Evolutionary conservation across 345 rosid species (phyloP), one percentile per base, ranked within the genome.

Genomic region (Laguncularia racemosa): DNA sequence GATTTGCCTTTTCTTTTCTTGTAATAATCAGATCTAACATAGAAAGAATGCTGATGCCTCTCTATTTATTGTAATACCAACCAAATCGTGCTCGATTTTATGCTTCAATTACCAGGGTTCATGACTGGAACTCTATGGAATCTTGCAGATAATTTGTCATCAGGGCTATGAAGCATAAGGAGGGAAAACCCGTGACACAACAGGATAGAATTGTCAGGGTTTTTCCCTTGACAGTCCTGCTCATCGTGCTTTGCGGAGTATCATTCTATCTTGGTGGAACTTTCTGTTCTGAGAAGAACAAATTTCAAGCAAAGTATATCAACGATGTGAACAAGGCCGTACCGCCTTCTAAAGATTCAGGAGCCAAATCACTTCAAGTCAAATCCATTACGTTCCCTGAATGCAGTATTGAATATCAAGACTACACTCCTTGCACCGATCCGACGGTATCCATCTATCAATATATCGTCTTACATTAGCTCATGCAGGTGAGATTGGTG

Each of bases 381-480:
- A 85, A 86, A 61, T 53, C 82, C 20, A 68, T 76, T 43, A 50
- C 77, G 28, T 93, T 93, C 64, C 79, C 84, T 0, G 95, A 84
- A 72, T 93, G 99, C 81, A 84, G 88, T 70, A 69, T 48, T 20
- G 84, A 85, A 61, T 86, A 72, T 65, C 99, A 93, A 65, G 98
- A 92, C 73, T 86, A 86, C 80, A 92, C 98, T 64, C 96, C 98
- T 1, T 92, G 98, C 82, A 93, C 99, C 1, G 99, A 93, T 82
- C 99, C 99, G 53, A 79, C 60, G 90, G 99, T 89, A 78, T 55
- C 5, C 28, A 57, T 20, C 16, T 6, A 48, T 46, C 17, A 21
- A 7, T 16, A 0, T 55, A 48, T 58, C n/a, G 4, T 64, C 15
- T 44, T 52, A 6, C 48, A 16, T 16, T 15, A 16, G 19, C 28